Evolutionary conservation across 129 eudicot genomes (phyloP), one percentile per base, ranked within the genome.

Genomic region (Cynara cardunculus): DNA sequence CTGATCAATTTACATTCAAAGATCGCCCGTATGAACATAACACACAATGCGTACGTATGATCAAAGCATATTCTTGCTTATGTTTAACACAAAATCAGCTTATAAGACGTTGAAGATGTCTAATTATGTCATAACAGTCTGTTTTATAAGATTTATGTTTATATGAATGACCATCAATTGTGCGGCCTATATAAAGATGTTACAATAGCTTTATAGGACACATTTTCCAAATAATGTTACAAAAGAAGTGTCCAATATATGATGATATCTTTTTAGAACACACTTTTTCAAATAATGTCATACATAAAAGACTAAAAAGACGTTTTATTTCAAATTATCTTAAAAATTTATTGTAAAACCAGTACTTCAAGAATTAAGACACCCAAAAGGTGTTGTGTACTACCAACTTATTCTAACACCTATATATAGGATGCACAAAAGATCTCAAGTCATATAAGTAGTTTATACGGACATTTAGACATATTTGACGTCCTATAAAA

Each of bases 1-100:
- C 91, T 90, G 85, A 56, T 56, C 65, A 27, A 28, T 77, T 37
- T 13, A 71, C 19, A 13, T 26, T 11, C 26, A 61, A 61, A 71
- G 27, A 21, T 83, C 39, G 7, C 35, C 16, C 72, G 27, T 76
- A 76, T 3, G 22, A 46, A 68, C 31, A 56, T 32, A 72, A 24
- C 61, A 25, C 71, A 18, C 24, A 80, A 25, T 72, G 53, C 0
- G 21, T 34, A 59, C 0, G 9, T 70, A 11, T 61, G 25, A 79
- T 56, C 28, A 28, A 13, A 44, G 13, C 2, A 2, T 56, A 56
- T 56, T 56, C 24, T n/a, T 56, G 65, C 8, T 56, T 56, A 18
- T 18, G 65, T 9, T 18, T 56, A 56, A 56, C 22, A 56, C 9
- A 56, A 56, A 56, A 56, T 56, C 22, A 1, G 2, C 65, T n/a